These are phyloP conservation scores for Ascochyta viciae-villosae DNA, from an alignment of 2,329 filamentous ascomycete species.

Conservation along the genomic window DNA sequence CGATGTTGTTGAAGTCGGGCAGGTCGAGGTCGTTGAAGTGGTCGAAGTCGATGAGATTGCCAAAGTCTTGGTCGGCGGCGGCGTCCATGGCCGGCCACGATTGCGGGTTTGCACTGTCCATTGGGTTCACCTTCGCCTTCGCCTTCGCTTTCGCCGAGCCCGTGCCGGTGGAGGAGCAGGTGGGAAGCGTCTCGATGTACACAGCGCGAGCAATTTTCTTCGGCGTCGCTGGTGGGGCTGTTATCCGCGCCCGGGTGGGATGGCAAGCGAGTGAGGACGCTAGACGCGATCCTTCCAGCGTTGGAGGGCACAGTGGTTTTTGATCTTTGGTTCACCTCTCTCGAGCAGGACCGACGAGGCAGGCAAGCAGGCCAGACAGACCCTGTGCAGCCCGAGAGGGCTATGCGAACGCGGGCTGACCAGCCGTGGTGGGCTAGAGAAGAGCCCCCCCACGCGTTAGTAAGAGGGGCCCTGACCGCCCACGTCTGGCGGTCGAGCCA, in stretches of 20 bases:
- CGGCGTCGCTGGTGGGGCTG: constrained; percentile 17
- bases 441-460: constrained; percentile 24
- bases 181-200: constrained; percentile 18
- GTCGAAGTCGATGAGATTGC: constrained; percentile 52
- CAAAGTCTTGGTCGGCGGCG: constrained; percentile 51
- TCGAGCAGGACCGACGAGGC: background rate
- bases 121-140: constrained; percentile 23
- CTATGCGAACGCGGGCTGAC: constrained; percentile 18
- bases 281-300: constrained; percentile 11
- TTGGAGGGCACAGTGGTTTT: background rate
- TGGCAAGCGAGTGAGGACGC: constrained; percentile 18
- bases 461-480: constrained; percentile 15
- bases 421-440: constrained; percentile 10
- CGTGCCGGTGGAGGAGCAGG: constrained; percentile 21
- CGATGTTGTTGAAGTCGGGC: constrained; percentile 39
- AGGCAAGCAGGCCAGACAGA: constrained; percentile 4
- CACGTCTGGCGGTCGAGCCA: constrained; percentile 1
- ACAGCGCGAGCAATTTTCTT: constrained; percentile 19
- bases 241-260: constrained; percentile 7
- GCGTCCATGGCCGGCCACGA: constrained; percentile 54
- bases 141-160: constrained; percentile 12
- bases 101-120: constrained; percentile 42
- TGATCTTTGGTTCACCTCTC: background rate
- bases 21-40: constrained; percentile 37
- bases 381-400: constrained; percentile 13